Base-by-base conservation (phyloP, 345 rosid genomes). In the Melaleuca alternifolia region DNA sequence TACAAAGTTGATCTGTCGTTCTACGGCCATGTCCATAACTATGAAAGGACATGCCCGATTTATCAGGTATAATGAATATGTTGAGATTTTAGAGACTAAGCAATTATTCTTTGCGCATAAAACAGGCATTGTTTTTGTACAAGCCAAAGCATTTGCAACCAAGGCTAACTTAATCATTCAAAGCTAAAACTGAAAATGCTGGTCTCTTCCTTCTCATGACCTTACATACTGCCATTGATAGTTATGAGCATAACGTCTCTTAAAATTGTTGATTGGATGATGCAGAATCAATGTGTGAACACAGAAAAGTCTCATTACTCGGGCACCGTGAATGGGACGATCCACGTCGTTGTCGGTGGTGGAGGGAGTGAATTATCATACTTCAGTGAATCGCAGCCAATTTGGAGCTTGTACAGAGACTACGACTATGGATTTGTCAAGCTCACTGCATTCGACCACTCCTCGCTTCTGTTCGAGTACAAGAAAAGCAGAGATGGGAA, bases 21-120 rank as follows among this genome's bases (percentile, higher is more conserved):
- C 88, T 96, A 84, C 15, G 98, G 98, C 41, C 97, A 96, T 85
- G 92, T 96, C 86, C 98, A 96, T 81, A 96, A 96, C 92, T 96
- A 96, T 51, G 97, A 94, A 89, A 90, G 98, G 85, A 91, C 95
- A 16, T 96, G 98, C 86, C 96, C 96, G 15, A 85, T 96, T 61
- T 94, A 96, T 88, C 89, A 96, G 97, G 95, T 95, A 89, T 46
- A 54, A 56, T 3, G 18, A 26, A 53, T 48, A 71, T 11, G 0
- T 5, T 53, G 50, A 71, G 48, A 71, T 71, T 71, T 37, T 71
- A 48, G 81, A 71, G 81, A 13, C 48, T 71, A 37, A 71, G 18
- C 20, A 71, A 71, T 71, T 37, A 24, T 37, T 18, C 81, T 10
- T 71, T 37, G 81, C 18, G 48, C 81, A 37, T 37, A 37, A 37